These are phyloP conservation scores for Phytopythium cucurbitacearum DNA, from an alignment of 352 stramenopile genomes.

Conservation along the genomic window DNA sequence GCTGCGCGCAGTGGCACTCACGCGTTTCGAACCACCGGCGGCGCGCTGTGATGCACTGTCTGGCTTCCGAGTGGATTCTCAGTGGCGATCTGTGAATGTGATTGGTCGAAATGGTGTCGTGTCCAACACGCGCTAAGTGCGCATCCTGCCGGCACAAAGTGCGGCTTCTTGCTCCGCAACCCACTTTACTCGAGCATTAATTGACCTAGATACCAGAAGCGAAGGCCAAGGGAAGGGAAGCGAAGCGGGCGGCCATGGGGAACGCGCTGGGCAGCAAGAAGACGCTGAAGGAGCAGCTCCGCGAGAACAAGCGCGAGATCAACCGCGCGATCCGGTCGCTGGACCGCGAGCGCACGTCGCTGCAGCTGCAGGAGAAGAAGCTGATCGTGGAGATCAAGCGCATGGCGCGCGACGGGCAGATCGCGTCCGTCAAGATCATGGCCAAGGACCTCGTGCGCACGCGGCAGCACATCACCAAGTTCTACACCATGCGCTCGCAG, in stretches of 20 bases:
- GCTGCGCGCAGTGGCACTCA: no score
- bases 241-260: conserved; percentile 34
- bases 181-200: no score
- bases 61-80: no score
- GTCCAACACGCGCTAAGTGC: no score
- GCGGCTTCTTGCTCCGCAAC: no score
- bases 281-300: conserved; percentile 89
- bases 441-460: conserved; percentile 95
- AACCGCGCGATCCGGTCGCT: conserved; percentile 95
- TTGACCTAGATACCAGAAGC: no score
- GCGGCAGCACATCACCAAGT: conserved; percentile 96
- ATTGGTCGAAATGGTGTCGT: no score
- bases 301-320: conserved; percentile 98
- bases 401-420: conserved; percentile 95
- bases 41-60: no score
- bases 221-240: no score
- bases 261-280: conserved; percentile 77
- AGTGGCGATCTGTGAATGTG: no score
- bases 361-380: conserved; percentile 93
- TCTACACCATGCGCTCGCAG: conserved; percentile 97
- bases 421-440: conserved; percentile 96
- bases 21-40: no score
- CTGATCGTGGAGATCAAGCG: conserved; percentile 98
- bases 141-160: no score
- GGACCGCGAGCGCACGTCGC: conserved; percentile 91